phyloP scores from a whole-genome alignment of 257 asterid species.

The Primulina huaijiensis region DNA sequence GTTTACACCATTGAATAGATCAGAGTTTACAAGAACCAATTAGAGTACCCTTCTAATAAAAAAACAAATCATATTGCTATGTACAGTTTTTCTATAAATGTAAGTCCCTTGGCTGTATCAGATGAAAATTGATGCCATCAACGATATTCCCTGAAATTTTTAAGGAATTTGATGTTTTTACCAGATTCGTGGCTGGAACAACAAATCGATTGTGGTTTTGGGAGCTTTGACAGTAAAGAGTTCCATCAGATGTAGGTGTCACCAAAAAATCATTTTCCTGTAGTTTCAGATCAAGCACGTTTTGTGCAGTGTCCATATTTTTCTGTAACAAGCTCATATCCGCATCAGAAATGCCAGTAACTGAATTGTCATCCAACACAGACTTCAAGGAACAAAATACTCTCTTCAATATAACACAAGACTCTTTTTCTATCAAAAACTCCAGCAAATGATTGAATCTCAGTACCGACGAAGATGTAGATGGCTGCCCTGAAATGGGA shows the following conservation, averaged over 20 bases:
- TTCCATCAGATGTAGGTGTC: conserved; percentile 21
- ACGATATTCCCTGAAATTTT: background rate
- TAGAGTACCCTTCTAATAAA: too few species aligned
- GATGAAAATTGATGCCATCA: background rate
- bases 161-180: conserved; percentile 16
- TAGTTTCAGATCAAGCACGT: conserved; percentile 30
- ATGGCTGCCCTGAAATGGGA: conserved; percentile 39
- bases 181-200: conserved; percentile 37
- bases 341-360: conserved; percentile 37
- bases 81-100: background rate
- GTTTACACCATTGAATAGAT: background rate
- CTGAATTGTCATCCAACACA: conserved; percentile 36
- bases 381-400: conserved; percentile 39
- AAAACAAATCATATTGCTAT: background rate
- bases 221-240: conserved; percentile 25
- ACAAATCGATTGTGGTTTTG: conserved; percentile 22
- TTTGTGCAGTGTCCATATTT: conserved; percentile 46
- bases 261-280: conserved; percentile 26
- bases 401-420: conserved; percentile 52
- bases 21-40: background rate
- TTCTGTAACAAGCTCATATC: conserved; percentile 40
- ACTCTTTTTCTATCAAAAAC: conserved; percentile 52
- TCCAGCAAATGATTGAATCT: conserved; percentile 49
- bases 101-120: background rate
- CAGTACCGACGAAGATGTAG: conserved; percentile 46